Percentiles rank a stretch among this genome's conserved stretches.
Evolutionary conservation across 305 asterid species (phyloP).

Genomic region (Plantago coronopus): DNA sequence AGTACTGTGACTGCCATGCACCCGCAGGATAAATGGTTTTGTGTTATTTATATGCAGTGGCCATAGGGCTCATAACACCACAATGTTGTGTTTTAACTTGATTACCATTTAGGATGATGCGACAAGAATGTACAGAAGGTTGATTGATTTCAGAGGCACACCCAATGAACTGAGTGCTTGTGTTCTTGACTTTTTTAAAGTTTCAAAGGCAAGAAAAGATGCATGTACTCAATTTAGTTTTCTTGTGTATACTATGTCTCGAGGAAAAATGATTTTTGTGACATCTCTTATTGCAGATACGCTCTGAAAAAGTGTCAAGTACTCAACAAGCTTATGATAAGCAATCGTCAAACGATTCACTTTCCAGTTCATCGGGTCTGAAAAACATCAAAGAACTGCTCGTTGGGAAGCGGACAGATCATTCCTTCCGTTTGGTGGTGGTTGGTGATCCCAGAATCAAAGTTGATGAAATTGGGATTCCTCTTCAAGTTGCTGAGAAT

Average conservation of each 20-base stretch:
- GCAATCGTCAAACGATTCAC: slow-evolving; percentile 43
- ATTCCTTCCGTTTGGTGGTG: slow-evolving; percentile 80
- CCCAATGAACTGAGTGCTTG: slow-evolving; percentile 76
- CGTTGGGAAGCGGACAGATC: slow-evolving; percentile 78
- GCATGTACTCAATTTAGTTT: slow-evolving; percentile 17
- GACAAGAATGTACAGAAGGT: slow-evolving; percentile 61
- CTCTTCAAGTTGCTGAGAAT: slow-evolving; percentile 60
- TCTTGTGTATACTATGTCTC: background rate
- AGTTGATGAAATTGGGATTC: slow-evolving; percentile 79
- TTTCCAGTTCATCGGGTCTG: slow-evolving; percentile 64
- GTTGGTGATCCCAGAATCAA: slow-evolving; percentile 85
- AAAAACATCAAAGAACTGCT: slow-evolving; percentile 73
- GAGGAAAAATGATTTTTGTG: slow-evolving; percentile 5
- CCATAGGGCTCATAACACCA: slow-evolving; percentile 20
- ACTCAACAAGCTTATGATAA: slow-evolving; percentile 34
- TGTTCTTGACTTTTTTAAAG: slow-evolving; percentile 66
- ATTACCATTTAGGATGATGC: slow-evolving; percentile 58
- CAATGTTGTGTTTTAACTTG: slow-evolving; percentile 17
- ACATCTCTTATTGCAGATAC: slow-evolving; percentile 58
- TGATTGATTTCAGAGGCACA: slow-evolving; percentile 68
- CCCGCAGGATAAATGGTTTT: background rate
- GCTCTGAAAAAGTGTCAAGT: slow-evolving; percentile 59
- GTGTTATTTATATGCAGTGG: slow-evolving; percentile 12
- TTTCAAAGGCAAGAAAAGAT: slow-evolving; percentile 73
- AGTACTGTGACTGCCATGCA: too few species aligned